Evolutionary conservation across 305 asterid species (phyloP).

Genomic region (Fraxinus greggii): DNA sequence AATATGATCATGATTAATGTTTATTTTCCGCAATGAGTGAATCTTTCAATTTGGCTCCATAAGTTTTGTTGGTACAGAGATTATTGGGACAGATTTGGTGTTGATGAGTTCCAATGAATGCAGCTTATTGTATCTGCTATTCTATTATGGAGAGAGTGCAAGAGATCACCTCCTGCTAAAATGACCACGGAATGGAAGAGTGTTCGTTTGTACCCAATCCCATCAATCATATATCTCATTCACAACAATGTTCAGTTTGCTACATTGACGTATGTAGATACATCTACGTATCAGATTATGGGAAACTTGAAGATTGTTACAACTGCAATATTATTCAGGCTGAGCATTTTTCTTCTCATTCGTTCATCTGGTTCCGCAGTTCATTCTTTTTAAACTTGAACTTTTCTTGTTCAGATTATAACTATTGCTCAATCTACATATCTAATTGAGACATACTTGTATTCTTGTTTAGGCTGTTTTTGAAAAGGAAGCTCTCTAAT

Average conservation of each 20-base stretch:
- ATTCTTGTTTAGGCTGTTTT: conserved; percentile 72
- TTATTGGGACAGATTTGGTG: not conserved
- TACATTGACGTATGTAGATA: conserved; percentile 88
- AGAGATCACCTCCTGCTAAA: conserved; percentile 67
- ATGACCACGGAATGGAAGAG: conserved; percentile 87
- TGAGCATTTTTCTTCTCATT: conserved; percentile 15
- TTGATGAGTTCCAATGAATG: conserved; percentile 25
- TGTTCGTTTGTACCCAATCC: conserved; percentile 72
- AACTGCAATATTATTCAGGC: conserved; percentile 91
- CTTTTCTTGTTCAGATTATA: not conserved
- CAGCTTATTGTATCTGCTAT: conserved; percentile 84
- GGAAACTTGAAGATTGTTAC: conserved; percentile 97
- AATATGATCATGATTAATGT: not conserved
- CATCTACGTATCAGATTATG: conserved; percentile 92
- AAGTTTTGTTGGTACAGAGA: not conserved
- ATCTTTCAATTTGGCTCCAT: not conserved
- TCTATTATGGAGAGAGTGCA: conserved; percentile 79
- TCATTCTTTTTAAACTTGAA: not conserved
- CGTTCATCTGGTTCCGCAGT: conserved; percentile 2
- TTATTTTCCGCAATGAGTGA: not conserved
- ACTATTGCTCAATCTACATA: conserved; percentile 21
- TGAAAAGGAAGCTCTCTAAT: conserved; percentile 96
- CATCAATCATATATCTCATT: conserved; percentile 86
- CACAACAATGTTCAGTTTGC: conserved; percentile 99
- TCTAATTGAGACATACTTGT: conserved; percentile 28